These are phyloP conservation scores for Corrigiola litoralis DNA, from an alignment of 179 eudicot genomes.

Conservation along the genomic window DNA sequence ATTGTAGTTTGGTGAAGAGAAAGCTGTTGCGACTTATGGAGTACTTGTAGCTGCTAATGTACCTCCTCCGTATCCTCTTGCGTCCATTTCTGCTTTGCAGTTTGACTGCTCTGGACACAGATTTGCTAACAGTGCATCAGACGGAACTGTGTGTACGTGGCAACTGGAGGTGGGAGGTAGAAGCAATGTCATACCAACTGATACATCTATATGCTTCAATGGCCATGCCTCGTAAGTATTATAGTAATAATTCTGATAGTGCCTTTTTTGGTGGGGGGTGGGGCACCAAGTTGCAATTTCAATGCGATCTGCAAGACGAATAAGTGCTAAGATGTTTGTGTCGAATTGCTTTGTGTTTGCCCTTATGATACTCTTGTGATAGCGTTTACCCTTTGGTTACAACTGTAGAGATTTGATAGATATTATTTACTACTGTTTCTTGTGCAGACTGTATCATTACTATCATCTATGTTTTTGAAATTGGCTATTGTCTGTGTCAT, in stretches of 20 bases:
- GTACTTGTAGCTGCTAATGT: slow-evolving; percentile 93
- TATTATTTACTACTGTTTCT: neutral
- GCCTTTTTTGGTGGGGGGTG: too few relatives aligned
- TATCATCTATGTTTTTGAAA: neutral
- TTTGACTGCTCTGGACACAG: slow-evolving; percentile 89
- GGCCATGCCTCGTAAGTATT: slow-evolving; percentile 78
- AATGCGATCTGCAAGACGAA: neutral
- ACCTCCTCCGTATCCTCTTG: slow-evolving; percentile 97
- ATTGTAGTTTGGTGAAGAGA: slow-evolving; percentile 80
- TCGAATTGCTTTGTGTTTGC: too few relatives aligned
- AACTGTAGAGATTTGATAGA: neutral
- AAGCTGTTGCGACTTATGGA: slow-evolving; percentile 91
- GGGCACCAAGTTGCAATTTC: too few relatives aligned
- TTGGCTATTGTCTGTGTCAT: neutral
- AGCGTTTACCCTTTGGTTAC: neutral
- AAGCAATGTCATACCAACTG: slow-evolving; percentile 84
- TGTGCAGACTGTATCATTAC: neutral
- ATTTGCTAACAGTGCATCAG: slow-evolving; percentile 87
- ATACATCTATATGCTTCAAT: slow-evolving; percentile 84
- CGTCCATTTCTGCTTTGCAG: slow-evolving; percentile 71
- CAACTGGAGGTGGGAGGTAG: slow-evolving; percentile 98
- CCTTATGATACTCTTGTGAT: too few relatives aligned
- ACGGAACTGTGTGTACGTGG: slow-evolving; percentile 97
- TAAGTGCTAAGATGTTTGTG: too few relatives aligned
- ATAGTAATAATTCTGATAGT: neutral